A percentile compares a stretch with the other conserved stretches of the same genome.
Conservation (phyloP, 148 eudicot genomes). For the Selenicereus undatus region DNA sequence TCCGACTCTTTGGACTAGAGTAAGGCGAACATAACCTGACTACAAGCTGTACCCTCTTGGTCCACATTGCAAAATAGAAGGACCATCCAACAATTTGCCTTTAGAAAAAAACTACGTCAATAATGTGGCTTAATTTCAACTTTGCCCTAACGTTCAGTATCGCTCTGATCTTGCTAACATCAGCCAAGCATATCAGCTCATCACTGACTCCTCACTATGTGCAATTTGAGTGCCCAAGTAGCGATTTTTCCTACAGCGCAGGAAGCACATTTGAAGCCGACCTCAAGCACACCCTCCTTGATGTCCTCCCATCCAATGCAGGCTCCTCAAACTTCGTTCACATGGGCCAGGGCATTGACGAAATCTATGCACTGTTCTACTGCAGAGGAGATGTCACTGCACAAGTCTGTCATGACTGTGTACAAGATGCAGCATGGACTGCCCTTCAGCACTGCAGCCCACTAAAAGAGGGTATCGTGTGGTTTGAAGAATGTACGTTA, state of each 20-base stretch:
- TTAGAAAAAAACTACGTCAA: too few relatives aligned
- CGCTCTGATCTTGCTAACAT: not conserved
- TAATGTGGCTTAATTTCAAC: too few relatives aligned
- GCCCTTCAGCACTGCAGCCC: not conserved
- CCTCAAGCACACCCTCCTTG: not conserved
- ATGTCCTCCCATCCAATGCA: not conserved
- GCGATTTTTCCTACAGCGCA: not conserved
- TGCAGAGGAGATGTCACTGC: conserved; percentile 24
- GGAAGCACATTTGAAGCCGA: not conserved
- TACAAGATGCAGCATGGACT: not conserved
- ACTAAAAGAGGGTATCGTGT: conserved; percentile 12
- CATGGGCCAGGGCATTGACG: conserved; percentile 3
- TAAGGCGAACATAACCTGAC: too few relatives aligned
- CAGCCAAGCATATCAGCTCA: not conserved
- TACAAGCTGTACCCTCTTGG: too few relatives aligned
- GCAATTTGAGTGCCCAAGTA: not conserved
- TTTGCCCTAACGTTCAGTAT: not conserved
- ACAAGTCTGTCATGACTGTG: conserved; percentile 16
- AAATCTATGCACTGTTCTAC: conserved; percentile 22
- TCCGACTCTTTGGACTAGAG: too few relatives aligned
- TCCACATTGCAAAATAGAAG: too few relatives aligned
- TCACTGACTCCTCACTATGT: not conserved
- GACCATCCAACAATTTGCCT: too few relatives aligned
- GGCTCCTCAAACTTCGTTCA: not conserved
- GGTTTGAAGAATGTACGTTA: conserved; percentile 23